These are phyloP conservation scores for Claviceps africana DNA, from an alignment of 2,329 filamentous ascomycete genomes.

Conservation along the genomic window DNA sequence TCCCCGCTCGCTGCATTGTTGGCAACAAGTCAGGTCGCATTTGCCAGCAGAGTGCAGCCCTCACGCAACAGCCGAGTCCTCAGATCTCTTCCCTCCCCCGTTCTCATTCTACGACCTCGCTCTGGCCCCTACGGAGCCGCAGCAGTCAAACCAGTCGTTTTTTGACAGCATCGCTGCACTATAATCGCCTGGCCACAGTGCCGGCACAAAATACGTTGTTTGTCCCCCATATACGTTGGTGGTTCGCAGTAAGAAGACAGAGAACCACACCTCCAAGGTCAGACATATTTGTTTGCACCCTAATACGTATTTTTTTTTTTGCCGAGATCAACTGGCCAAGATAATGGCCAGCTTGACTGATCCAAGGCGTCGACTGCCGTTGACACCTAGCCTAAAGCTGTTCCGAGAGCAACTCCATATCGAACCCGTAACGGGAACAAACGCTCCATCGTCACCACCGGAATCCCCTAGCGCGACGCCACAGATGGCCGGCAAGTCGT, in stretches of 20 bases:
- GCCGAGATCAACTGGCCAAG: conserved; percentile 4
- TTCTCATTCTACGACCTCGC: conserved; percentile 1
- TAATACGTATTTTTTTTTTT: conserved; percentile 2
- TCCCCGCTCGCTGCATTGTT: not conserved
- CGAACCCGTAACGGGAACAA: conserved; percentile 11
- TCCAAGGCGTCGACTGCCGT: conserved; percentile 20
- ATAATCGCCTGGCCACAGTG: not conserved
- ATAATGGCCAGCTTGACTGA: conserved; percentile 13
- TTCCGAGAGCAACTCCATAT: conserved; percentile 15
- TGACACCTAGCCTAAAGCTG: conserved; percentile 28
- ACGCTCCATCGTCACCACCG: conserved; percentile 31
- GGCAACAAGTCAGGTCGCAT: not conserved
- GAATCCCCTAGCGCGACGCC: conserved; percentile 30
- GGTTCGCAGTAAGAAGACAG: not conserved
- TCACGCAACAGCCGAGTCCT: too few relatives aligned
- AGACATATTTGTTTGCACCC: conserved; percentile 3
- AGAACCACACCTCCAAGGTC: conserved; percentile 3
- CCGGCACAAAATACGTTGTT: conserved; percentile 3
- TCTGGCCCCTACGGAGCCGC: conserved; percentile 2
- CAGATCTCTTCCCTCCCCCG: too few relatives aligned
- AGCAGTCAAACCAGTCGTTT: not conserved
- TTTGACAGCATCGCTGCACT: conserved; percentile 4
- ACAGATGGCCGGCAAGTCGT: conserved; percentile 19
- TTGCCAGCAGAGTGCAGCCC: not conserved
- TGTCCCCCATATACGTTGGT: not conserved